Base-by-base conservation (phyloP, 164 flowering plant species). In the Dillenia suffruticosa region DNA sequence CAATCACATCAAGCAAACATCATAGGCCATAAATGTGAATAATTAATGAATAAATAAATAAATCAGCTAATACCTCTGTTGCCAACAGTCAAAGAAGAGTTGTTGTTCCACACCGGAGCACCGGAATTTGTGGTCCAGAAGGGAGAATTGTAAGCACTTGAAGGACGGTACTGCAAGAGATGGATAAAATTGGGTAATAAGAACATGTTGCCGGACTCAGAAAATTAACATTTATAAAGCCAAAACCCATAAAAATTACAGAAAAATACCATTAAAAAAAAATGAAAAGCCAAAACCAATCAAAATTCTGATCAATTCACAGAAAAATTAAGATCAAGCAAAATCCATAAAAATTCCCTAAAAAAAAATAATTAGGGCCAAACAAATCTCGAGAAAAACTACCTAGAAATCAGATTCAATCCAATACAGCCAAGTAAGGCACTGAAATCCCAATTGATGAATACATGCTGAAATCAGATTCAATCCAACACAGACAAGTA, bases 101-200 rank as follows among this genome's bases (percentile, higher is more conserved):
- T 80, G 71, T 90, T 83, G 82, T 87, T 90, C 81, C 81, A 90
- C 24, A 90, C 87, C 2, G 96, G 96, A 45, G 84, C 83, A 62
- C 96, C 96, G 9, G 86, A 79, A 58, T 90, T 90, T 5, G 89
- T 84, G 0, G 94, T 87, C 73, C 69, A 84, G 76, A 76, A 90
- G 0, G 82, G 81, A 10, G 96, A 68, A 53, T 84, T 74, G 82
- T 46, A 66, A 54, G 90, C 79, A 53, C 87, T 85, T 9, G 96
- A 82, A 12, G 96, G 93, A 10, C 88, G 88, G 61, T 72, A 58
- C 96, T 89, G 87, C 73, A 71, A 55, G 72, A 70, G 32, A 57
- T 47, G 10, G 63, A 67, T 8, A 46, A 68, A 52, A 12, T 13
- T 47, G 16, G 55, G 24, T 45, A 17, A 61, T 47, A 26, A 26